A percentile compares a stretch with the other conserved stretches of the same genome.
These are phyloP conservation scores for Aspergillus glaucus DNA, from an alignment of 2,329 filamentous ascomycete species.

Conservation along the genomic window DNA sequence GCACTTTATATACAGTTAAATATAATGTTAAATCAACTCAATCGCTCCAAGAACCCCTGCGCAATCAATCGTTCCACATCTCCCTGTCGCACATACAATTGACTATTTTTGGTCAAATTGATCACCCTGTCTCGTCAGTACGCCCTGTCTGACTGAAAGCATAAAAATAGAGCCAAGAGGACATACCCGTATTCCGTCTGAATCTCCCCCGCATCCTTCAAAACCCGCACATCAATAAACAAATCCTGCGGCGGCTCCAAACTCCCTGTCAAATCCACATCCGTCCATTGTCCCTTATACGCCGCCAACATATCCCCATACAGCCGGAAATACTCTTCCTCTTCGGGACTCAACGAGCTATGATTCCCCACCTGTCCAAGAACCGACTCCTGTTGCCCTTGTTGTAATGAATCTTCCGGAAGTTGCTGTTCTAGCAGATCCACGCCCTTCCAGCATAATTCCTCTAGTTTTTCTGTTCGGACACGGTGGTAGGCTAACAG, in stretches of 20 bases:
- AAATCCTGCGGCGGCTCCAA: slow-evolving; percentile 90
- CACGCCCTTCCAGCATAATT: slow-evolving; percentile 83
- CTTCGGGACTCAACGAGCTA: slow-evolving; percentile 85
- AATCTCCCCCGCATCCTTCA: slow-evolving; percentile 96
- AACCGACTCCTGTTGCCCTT: slow-evolving; percentile 26
- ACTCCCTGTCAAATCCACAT: slow-evolving; percentile 90
- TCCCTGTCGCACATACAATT: slow-evolving; percentile 92
- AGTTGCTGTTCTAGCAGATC: slow-evolving; percentile 68
- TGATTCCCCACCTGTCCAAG: slow-evolving; percentile 24
- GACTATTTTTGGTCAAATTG: slow-evolving; percentile 94
- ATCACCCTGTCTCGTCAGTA: slow-evolving; percentile 61
- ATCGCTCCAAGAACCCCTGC: slow-evolving; percentile 88
- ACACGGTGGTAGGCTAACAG: slow-evolving; percentile 90
- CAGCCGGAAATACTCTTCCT: slow-evolving; percentile 90
- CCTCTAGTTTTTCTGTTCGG: slow-evolving; percentile 83
- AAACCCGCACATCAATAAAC: slow-evolving; percentile 91
- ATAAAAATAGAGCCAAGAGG: neutral
- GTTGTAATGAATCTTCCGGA: slow-evolving; percentile 42
- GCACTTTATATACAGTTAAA: neutral
- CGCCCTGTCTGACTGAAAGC: slow-evolving; percentile 1
- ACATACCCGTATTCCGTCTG: slow-evolving; percentile 96
- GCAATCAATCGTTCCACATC: slow-evolving; percentile 92
- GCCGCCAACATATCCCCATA: slow-evolving; percentile 90
- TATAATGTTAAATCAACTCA: slow-evolving; percentile 54
- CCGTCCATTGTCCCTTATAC: slow-evolving; percentile 97